phyloP scores from a whole-genome alignment of 2,329 filamentous ascomycete genomes.

The Aspergillus eucalypticola region DNA sequence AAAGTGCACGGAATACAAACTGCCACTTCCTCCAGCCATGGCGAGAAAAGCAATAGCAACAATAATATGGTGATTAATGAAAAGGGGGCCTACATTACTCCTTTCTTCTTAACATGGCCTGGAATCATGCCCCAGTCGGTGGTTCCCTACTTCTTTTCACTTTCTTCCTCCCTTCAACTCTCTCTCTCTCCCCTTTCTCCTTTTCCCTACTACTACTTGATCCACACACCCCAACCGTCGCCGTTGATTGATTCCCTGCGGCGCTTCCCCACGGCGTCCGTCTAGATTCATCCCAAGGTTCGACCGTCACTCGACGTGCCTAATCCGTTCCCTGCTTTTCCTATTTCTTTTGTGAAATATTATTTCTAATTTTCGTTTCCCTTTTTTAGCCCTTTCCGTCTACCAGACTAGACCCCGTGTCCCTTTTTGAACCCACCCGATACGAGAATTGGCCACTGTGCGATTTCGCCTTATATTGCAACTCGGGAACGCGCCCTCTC shows the following conservation, averaged over 20 bases:
- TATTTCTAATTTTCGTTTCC: conserved; percentile 1
- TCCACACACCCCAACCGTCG: not conserved
- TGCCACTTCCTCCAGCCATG: conserved; percentile 10
- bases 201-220: not conserved
- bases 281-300: conserved; percentile 5
- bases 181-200: conserved; percentile 5
- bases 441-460: conserved; percentile 8
- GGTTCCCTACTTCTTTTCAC: no score
- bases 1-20: conserved; percentile 14
- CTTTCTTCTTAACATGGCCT: not conserved
- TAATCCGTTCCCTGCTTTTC: conserved; percentile 3
- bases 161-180: not conserved
- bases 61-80: conserved; percentile 3
- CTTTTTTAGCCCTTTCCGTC: conserved; percentile 1
- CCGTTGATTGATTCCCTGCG: not conserved
- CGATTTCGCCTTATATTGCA: conserved; percentile 9
- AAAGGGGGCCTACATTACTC: conserved; percentile 7
- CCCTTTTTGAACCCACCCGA: not conserved
- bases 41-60: conserved; percentile 14
- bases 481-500: conserved; percentile 8
- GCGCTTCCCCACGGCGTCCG: conserved; percentile 5
- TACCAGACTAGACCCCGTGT: conserved; percentile 1
- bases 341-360: not conserved
- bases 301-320: conserved; percentile 4
- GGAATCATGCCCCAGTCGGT: no score